Evolutionary conservation across 1,284 basidiomycete genomes (phyloP), one percentile per base, ranked within the genome.

Genomic region (Fomitopsis betulina): DNA sequence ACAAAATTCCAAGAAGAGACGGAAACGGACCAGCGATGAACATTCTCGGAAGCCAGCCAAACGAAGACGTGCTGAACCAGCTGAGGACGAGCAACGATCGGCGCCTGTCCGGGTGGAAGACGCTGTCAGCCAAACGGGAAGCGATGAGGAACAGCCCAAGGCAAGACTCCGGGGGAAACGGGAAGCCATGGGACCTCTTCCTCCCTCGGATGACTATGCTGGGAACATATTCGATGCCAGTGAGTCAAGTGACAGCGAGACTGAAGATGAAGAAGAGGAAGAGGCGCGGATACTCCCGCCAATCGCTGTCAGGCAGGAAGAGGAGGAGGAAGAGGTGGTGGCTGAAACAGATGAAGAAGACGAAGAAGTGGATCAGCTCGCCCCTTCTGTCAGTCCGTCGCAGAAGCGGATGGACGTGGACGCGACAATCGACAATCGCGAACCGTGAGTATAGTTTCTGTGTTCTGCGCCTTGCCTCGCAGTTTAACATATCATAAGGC

Each of bases 191-290:
- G 49, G 9, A 9, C 13, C 13, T 5, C 58, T 57, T 27, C 42
- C 54, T 6, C 60, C 57, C 5, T 55, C 57, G 1, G 62, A 63
- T 4, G 65, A 56, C 27, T 50, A 56, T 25, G 21, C 32, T 35
- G 47, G 54, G 32, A 33, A 50, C 15, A 50, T 50, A 23, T 56
- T 56, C 33, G 50, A 51, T 17, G 13, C 13, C 12, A 40, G 38
- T 5, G 33, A 33, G 15, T 25, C 37, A 23, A 32, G 40, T 17
- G 60, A 30, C n/a, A 53, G 38, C 15, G 55, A 43, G 45, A 50
- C 42, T 12, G 54, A 45, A 37, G 49, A 54, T 5, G 55, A 51
- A 23, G 55, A 54, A 17, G 60, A 53, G 30, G 59, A 38, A 3
- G 39, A 60, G 19, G 39, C 51, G 12, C 39, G 56, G n/a, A 15